Percentiles rank a stretch among this genome's conserved stretches.
These are phyloP conservation scores for Yamadazyma oceani DNA, from an alignment of 1,139 yeast species.

Conservation along the genomic window DNA sequence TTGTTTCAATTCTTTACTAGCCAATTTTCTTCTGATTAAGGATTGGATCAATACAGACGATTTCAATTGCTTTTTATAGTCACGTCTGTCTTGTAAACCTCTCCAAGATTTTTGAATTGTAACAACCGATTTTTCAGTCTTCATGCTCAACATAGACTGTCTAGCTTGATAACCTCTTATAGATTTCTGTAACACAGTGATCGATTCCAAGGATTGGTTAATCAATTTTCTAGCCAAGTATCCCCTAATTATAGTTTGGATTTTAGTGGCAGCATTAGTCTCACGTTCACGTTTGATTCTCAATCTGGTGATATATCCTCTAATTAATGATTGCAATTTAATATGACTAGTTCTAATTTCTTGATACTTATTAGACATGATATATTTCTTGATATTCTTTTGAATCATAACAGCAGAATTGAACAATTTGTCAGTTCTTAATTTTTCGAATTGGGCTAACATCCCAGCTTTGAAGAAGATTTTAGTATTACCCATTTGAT, in stretches of 20 bases:
- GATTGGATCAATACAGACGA: constrained; percentile 76
- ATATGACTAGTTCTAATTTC: constrained; percentile 56
- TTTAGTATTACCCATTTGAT: constrained; percentile 86
- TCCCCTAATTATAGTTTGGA: constrained; percentile 79
- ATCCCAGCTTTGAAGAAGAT: constrained; percentile 97
- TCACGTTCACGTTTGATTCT: constrained; percentile 60
- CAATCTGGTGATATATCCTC: constrained; percentile 64
- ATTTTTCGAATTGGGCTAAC: constrained; percentile 86
- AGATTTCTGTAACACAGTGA: constrained; percentile 63
- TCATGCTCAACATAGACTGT: constrained; percentile 43
- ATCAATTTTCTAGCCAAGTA: constrained; percentile 50
- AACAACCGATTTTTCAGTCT: constrained; percentile 63
- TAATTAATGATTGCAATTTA: constrained; percentile 57
- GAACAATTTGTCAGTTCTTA: constrained; percentile 75
- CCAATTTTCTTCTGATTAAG: constrained; percentile 72
- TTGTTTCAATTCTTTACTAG: constrained; percentile 60
- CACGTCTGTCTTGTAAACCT: constrained; percentile 52
- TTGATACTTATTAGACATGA: constrained; percentile 61
- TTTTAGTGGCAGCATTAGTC: constrained; percentile 60
- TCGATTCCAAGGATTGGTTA: constrained; percentile 44
- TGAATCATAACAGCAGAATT: constrained; percentile 83
- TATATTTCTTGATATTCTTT: constrained; percentile 72
- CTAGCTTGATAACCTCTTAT: constrained; percentile 69
- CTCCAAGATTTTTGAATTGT: constrained; percentile 69
- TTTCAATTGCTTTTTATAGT: constrained; percentile 39